Conservation (phyloP, 1,284 basidiomycete species). For the Flammula alnicola region DNA sequence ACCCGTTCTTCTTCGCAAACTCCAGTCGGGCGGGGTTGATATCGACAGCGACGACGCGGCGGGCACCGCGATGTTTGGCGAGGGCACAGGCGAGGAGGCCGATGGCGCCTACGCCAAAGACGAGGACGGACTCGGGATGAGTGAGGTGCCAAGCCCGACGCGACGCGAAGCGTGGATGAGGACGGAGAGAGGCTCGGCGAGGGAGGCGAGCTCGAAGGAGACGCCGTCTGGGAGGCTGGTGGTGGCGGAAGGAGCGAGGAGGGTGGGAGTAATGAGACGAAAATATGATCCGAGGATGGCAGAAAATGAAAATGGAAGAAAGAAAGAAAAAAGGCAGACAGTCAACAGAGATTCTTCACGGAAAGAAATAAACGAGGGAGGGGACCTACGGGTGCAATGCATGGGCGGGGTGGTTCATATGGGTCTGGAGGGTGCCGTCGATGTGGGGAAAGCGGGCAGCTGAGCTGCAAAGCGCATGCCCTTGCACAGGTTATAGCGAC, state of each 20-base stretch:
- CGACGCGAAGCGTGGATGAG: conserved; percentile 84
- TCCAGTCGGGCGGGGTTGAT: conserved; percentile 82
- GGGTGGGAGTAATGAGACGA: conserved; percentile 18
- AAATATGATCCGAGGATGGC: neutral
- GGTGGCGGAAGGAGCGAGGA: neutral
- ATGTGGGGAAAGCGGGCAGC: conserved; percentile 94
- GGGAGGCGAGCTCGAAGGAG: conserved; percentile 79
- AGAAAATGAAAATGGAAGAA: neutral
- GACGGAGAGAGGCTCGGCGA: conserved; percentile 92
- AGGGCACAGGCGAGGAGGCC: conserved; percentile 87
- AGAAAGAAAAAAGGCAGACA: neutral
- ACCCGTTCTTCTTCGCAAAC: conserved; percentile 76
- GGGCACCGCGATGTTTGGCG: conserved; percentile 73
- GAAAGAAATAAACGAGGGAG: conserved; percentile 8
- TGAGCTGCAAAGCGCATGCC: conserved; percentile 86
- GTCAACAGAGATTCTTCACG: neutral
- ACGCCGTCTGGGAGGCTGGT: conserved; percentile 77
- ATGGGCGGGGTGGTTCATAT: conserved; percentile 87
- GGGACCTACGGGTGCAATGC: conserved; percentile 83
- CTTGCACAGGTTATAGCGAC: conserved; percentile 95
- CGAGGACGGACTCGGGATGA: conserved; percentile 73
- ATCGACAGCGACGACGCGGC: conserved; percentile 79
- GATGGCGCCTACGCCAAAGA: conserved; percentile 92
- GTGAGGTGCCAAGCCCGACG: conserved; percentile 51
- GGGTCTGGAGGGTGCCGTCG: conserved; percentile 88